Evolutionary conservation across 2,329 filamentous ascomycete genomes (phyloP).

Genomic region (Cladosporium colombiae): DNA sequence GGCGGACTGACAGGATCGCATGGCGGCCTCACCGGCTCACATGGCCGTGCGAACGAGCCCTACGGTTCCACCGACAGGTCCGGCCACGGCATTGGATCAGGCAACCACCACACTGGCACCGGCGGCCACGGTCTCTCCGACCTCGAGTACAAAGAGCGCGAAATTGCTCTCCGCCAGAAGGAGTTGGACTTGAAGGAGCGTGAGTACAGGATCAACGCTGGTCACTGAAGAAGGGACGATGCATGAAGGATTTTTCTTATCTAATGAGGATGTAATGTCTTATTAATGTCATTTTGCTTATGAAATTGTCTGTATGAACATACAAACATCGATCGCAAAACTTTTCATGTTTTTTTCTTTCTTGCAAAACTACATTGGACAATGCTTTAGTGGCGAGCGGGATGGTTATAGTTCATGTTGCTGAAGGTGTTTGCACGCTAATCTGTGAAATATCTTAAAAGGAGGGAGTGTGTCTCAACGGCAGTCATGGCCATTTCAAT

Average conservation of each 20-base stretch:
- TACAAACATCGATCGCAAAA: background rate
- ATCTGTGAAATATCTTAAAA: background rate
- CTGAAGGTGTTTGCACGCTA: no score
- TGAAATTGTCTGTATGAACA: background rate
- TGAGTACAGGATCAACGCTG: background rate
- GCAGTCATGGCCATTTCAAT: background rate
- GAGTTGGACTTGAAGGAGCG: conserved; percentile 13
- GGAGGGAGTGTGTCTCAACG: background rate
- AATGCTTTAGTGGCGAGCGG: background rate
- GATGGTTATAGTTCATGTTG: background rate
- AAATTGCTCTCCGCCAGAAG: conserved; percentile 2
- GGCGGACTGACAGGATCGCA: background rate
- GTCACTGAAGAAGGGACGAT: background rate
- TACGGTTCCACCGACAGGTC: background rate
- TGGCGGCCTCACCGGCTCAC: conserved; percentile 1
- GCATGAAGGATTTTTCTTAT: background rate
- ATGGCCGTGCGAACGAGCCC: background rate
- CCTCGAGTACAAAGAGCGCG: conserved; percentile 7
- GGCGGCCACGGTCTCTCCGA: background rate
- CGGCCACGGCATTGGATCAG: background rate
- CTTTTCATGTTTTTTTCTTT: background rate
- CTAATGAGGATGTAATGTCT: background rate
- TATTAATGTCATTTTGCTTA: background rate
- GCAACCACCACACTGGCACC: background rate
- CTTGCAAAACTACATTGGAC: no score